Percentiles rank a stretch among this genome's conserved stretches.
phyloP scores from a whole-genome alignment of 257 asterid species.

The Cinchona pubescens region DNA sequence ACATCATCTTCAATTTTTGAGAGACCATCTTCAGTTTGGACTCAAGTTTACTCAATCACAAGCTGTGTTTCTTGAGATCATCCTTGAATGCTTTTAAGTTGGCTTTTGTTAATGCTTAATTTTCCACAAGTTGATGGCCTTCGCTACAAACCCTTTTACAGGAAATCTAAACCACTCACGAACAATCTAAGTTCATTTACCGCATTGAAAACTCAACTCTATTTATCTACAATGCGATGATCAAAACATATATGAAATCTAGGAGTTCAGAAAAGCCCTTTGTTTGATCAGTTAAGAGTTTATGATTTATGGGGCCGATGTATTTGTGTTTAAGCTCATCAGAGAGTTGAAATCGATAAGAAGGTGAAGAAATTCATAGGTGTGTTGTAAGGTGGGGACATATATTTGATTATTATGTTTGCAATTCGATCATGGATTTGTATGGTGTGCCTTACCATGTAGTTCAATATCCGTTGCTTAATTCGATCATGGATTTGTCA shows the following conservation, averaged over 20 bases:
- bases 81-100: too few relatives aligned
- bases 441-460: slow-evolving; percentile 33
- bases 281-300: slow-evolving; percentile 60
- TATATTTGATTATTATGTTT: slow-evolving; percentile 52
- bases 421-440: slow-evolving; percentile 65
- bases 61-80: too few relatives aligned
- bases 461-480: too few relatives aligned
- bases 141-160: slow-evolving; percentile 28
- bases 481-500: too few relatives aligned
- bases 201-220: slow-evolving; percentile 48
- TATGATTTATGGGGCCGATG: slow-evolving; percentile 59
- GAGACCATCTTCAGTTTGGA: too few relatives aligned
- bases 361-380: slow-evolving; percentile 73
- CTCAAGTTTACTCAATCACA: too few relatives aligned
- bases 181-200: slow-evolving; percentile 42
- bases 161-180: slow-evolving; percentile 46
- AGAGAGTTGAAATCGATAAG: slow-evolving; percentile 42
- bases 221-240: slow-evolving; percentile 63
- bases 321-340: slow-evolving; percentile 67
- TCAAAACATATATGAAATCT: slow-evolving; percentile 49
- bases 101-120: slow-evolving; percentile 8
- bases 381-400: slow-evolving; percentile 58
- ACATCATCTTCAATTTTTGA: too few relatives aligned
- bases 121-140: slow-evolving; percentile 63
- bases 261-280: slow-evolving; percentile 42